Base-by-base conservation (phyloP, 345 rosid genomes). In the Eutrema japonicum region DNA sequence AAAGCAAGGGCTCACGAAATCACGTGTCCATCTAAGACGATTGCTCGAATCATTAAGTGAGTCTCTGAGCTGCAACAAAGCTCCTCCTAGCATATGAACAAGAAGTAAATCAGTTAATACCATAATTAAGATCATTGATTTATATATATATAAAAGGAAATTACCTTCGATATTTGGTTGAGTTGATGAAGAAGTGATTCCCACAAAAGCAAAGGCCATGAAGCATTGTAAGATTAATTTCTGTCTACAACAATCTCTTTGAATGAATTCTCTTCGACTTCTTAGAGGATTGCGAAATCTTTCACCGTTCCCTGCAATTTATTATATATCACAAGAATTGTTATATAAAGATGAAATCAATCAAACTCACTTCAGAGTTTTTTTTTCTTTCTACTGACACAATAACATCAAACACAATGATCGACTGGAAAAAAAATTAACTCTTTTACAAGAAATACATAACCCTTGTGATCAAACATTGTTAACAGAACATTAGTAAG, bases 1-100 rank as follows among this genome's bases (percentile, higher is more conserved):
- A 77, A 58, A 79, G 88, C 98, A 94, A 40, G 98, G 95, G 85
- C 90, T 94, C 70, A 88, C 92, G 7, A 88, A 60, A 86, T 57
- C 2, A 10, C 77, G 37, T 69, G 86, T 77, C 98, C 97, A 94
- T 10, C 56, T 83, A 41, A 86, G 78, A 55, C 12, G 84, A 16
- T 65, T 56, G 43, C 71, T 64, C 10, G 93, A 80, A 74, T 89
- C 88, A 37, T 89, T 86, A 64, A 91, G 95, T 35, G 78, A 77
- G 14, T 35, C 70, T 38, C 78, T 82, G 63, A 91, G 79, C 70
- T 87, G 82, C 33, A 75, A n/a, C 80, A 94, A 80, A 67, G 96
- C 97, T 54, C 88, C 84, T 71, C 94, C 98, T 93, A 62, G 51
- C 37, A 61, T 42, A 65, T 62, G 12, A 48, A 60, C 8, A 73